Percentiles rank a stretch among this genome's conserved stretches.
These are phyloP conservation scores for Ambrosiella xylebori DNA, from an alignment of 2,329 filamentous ascomycete species.

Conservation along the genomic window DNA sequence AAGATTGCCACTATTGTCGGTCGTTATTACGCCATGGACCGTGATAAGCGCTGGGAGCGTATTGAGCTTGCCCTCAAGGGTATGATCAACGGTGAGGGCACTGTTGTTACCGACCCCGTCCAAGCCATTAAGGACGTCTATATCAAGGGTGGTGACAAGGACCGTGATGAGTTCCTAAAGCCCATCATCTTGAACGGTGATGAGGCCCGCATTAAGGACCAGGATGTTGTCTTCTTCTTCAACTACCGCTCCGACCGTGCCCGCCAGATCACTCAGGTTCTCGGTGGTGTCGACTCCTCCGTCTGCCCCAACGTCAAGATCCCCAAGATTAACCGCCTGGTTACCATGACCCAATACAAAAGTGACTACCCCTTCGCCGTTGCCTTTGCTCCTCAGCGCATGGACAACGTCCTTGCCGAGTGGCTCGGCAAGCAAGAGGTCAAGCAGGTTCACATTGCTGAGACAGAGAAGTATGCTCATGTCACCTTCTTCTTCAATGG, in stretches of 20 bases:
- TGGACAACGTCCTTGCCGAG: constrained; percentile 97
- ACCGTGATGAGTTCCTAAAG: constrained; percentile 96
- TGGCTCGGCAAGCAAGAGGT: constrained; percentile 80
- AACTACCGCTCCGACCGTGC: constrained; percentile 99
- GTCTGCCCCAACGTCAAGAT: constrained; percentile 82
- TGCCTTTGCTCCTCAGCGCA: constrained; percentile 84
- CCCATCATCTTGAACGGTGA: constrained; percentile 88
- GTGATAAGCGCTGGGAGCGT: constrained; percentile 97
- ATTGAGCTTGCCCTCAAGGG: constrained; percentile 81
- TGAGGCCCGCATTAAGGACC: constrained; percentile 71
- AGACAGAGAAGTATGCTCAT: constrained; percentile 99
- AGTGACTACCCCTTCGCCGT: constrained; percentile 79
- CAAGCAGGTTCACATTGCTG: constrained; percentile 89
- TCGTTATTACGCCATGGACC: constrained; percentile 97
- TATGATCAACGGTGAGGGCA: constrained; percentile 69
- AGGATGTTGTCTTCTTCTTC: constrained; percentile 97
- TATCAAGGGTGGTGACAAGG: constrained; percentile 44
- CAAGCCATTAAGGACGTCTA: constrained; percentile 79
- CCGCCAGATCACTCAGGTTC: constrained; percentile 84
- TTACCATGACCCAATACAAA: constrained; percentile 99
- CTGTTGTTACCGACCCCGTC: constrained; percentile 68
- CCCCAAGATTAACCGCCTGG: constrained; percentile 68
- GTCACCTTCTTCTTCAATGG: constrained; percentile 99
- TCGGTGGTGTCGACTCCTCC: constrained; percentile 83
- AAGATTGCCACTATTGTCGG: constrained; percentile 87